These are phyloP conservation scores for Diacronema lutheri DNA, from an alignment of 78 protist species.

Conservation along the genomic window DNA sequence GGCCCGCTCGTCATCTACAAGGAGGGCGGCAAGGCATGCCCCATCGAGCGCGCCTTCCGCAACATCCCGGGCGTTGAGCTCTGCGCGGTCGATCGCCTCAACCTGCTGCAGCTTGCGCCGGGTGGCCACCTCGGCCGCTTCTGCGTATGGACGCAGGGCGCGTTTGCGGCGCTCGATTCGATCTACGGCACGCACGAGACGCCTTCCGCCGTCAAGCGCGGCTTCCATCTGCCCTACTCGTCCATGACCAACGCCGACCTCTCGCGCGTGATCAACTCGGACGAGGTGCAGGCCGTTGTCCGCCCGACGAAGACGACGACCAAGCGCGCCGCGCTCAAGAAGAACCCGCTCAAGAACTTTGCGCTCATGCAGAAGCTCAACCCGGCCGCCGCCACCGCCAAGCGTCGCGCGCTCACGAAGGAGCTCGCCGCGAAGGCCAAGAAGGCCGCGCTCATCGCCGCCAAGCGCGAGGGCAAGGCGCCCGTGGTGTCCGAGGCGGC, in stretches of 20 bases:
- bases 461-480: too few relatives aligned
- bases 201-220: conserved; percentile 19
- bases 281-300: conserved; percentile 68
- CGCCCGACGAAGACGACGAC: background rate
- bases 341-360: conserved; percentile 88
- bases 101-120: conserved; percentile 99
- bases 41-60: conserved; percentile 68
- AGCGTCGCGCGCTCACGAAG: background rate
- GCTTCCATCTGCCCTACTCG: conserved; percentile 10
- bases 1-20: conserved; percentile 96
- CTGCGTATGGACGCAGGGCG: conserved; percentile 98
- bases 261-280: conserved; percentile 91
- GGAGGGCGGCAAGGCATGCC: conserved; percentile 77
- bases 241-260: conserved; percentile 91
- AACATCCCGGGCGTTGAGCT: conserved; percentile 98
- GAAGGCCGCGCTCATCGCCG: too few relatives aligned
- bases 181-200: conserved; percentile 18
- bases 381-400: conserved; percentile 75
- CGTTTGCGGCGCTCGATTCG: conserved; percentile 89
- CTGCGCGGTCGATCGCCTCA: conserved; percentile 83
- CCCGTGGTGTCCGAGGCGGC: too few relatives aligned
- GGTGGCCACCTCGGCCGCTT: conserved; percentile 99
- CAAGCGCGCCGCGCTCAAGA: conserved; percentile 25
- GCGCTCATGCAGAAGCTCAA: conserved; percentile 66
- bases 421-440: background rate